Evolutionary conservation across 768 basidiomycete species (phyloP).

Genomic region (Trametes coccinea): DNA sequence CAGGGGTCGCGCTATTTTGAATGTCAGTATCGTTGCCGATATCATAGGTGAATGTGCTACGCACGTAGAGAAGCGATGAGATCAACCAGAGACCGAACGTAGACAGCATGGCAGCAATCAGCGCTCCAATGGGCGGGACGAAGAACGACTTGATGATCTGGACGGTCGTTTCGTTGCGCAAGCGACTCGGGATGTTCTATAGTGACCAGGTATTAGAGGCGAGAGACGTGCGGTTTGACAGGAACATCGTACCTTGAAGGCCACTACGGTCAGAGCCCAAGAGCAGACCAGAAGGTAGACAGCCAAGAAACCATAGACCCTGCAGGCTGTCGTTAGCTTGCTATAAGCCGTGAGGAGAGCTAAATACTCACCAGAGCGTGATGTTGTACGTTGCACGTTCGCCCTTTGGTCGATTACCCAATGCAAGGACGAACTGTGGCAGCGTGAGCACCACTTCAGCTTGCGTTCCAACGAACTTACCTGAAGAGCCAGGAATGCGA

Average conservation of each 20-base stretch:
- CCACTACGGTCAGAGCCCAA: constrained; percentile 75
- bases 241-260: constrained; percentile 60
- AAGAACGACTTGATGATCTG: constrained; percentile 65
- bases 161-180: constrained; percentile 49
- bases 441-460: too few species aligned
- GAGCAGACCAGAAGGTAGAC: constrained; percentile 88
- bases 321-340: constrained; percentile 28
- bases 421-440: constrained; percentile 63
- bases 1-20: constrained; percentile 81
- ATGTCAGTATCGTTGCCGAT: too few species aligned
- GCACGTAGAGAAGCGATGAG: constrained; percentile 82
- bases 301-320: constrained; percentile 83
- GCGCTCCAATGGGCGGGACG: constrained; percentile 70
- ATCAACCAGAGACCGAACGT: constrained; percentile 89
- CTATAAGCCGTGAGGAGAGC: neutral
- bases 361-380: constrained; percentile 62
- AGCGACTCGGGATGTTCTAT: constrained; percentile 54
- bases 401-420: constrained; percentile 87
- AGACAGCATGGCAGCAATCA: constrained; percentile 85
- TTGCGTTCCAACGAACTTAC: too few species aligned
- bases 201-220: neutral
- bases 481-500: constrained; percentile 81
- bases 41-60: constrained; percentile 26
- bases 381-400: constrained; percentile 71
- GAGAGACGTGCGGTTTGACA: neutral